Base-by-base conservation (phyloP, 352 stramenopile genomes). In the Phytophthora pinifolia region DNA sequence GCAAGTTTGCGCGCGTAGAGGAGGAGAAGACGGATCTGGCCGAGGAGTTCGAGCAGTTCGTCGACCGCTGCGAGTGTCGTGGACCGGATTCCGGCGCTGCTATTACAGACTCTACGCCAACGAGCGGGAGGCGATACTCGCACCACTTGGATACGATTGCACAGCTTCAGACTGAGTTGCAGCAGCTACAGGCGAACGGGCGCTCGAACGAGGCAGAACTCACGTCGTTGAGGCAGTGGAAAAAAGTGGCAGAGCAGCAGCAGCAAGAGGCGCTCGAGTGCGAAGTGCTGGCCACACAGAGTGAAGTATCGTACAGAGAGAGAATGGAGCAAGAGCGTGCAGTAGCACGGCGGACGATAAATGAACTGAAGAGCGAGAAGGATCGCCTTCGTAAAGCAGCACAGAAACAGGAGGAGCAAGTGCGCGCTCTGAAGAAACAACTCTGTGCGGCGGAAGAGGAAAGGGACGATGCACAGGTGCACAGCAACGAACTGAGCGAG, bases 11-110 rank as follows among this genome's bases (percentile, higher is more conserved):
- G 36, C 73, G 68, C 22, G 38, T 82, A 3, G 74, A 88, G 37
- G 85, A 93, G 22, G 76, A 92, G 35, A 86, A 88, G 20, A 59
- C 71, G 41, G 70, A 82, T 36, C 53, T 92, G 20, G 65, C 63
- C 0, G 55, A 65, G 9, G 73, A 83, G 32, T 73, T 91, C 20
- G 78, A 92, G 63, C 67, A 68, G 27, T 74, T 88, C 22, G 64
- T 70, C 9, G 42, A 63, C 17, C 67, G 71, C 3, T 85, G 67
- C 33, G 51, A 74, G 22, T 88, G 78, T 48, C 57, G 46, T 27
- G 46, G 53, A 4, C 48, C 30, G 18, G 43, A 48, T 52, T 25
- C 22, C 39, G 49, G 18, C 31, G 30, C 9, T 43, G 15, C 30
- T 53, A 2, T 10, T 42, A 32, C 34, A 18, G n/a, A 22, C 29